Conservation (phyloP, 2,329 filamentous ascomycete species). For the Scedosporium aurantiacum region DNA sequence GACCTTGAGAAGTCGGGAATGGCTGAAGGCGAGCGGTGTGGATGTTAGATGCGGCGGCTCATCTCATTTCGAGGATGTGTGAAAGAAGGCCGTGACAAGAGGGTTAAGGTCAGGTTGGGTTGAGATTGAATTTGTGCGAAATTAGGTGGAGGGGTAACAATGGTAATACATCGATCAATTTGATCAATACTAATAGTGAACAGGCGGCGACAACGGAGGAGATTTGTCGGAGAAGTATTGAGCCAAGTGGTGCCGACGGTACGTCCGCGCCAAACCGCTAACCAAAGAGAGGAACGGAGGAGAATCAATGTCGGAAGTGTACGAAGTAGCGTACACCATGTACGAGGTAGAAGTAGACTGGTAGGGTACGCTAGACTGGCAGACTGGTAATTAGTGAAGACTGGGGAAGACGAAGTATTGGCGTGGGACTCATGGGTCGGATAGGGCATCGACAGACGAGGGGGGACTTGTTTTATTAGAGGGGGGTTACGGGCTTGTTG, state of each 20-base stretch:
- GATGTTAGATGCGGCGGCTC: background rate
- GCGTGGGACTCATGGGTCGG: background rate
- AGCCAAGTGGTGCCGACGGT: no score
- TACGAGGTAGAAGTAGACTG: no score
- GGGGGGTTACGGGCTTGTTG: no score
- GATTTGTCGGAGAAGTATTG: no score
- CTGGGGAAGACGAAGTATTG: background rate
- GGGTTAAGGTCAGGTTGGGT: background rate
- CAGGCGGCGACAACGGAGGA: no score
- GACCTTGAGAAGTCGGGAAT: background rate
- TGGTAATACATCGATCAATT: background rate
- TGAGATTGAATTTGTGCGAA: conserved; percentile 1
- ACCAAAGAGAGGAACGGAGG: no score
- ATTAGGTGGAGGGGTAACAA: conserved; percentile 3
- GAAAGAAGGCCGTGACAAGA: background rate
- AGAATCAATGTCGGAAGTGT: no score
- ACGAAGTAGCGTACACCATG: no score
- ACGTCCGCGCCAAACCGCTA: no score
- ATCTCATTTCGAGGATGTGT: background rate
- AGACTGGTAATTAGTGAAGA: no score
- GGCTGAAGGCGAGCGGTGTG: background rate
- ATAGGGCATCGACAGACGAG: background rate
- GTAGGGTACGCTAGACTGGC: no score
- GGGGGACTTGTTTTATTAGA: background rate
- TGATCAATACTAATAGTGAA: no score